Base-by-base conservation (phyloP, 2,329 filamentous ascomycete genomes). In the Grosmannia clavigera region DNA sequence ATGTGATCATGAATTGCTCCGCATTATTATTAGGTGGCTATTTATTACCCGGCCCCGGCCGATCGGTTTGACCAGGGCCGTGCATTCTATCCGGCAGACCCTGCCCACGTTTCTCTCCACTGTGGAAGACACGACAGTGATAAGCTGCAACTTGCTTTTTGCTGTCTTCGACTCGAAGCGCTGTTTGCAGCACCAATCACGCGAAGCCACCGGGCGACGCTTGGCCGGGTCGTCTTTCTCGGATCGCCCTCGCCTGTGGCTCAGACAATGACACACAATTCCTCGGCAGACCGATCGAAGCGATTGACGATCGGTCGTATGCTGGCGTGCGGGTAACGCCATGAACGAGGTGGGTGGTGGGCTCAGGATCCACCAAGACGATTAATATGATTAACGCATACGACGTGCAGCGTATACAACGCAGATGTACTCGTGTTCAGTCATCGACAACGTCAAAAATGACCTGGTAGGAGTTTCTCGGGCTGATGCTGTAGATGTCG, bases 381-480 rank as follows among this genome's bases (percentile, higher is more conserved):
- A 35, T 35, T 35, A 35, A 9, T 35, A 35, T 35, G 33, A 35
- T 35, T 35, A 7, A 35, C 33, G 33, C 9, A 35, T 35, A 35
- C 33, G 33, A 35, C 33, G 33, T 35, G 10, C 33, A 11, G 33
- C 9, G 33, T 35, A 35, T 35, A 35, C 33, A 35, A 10, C 33
- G 33, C 33, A 35, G 12, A 19, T n/a, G 31, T 22, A 55, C 6
- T 11, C 29, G 9, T 19, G 31, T 31, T 35, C 52, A 43, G 22
- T 52, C 11, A 11, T 43, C 46, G 54, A 57, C 31, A 9, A 4
- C 3, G n/a, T 61, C 58, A 12, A 22, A 60, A 63, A 74, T 76
- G 57, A 68, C 67, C 22, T 68, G 64, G 25, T 74, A 70, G 35
- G 76, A 76, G 64, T 71, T 75, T 66, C 76, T 73, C 25, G 76